Conservation (phyloP, 2,329 filamentous ascomycete genomes). For the Alternaria incomplexa region DNA sequence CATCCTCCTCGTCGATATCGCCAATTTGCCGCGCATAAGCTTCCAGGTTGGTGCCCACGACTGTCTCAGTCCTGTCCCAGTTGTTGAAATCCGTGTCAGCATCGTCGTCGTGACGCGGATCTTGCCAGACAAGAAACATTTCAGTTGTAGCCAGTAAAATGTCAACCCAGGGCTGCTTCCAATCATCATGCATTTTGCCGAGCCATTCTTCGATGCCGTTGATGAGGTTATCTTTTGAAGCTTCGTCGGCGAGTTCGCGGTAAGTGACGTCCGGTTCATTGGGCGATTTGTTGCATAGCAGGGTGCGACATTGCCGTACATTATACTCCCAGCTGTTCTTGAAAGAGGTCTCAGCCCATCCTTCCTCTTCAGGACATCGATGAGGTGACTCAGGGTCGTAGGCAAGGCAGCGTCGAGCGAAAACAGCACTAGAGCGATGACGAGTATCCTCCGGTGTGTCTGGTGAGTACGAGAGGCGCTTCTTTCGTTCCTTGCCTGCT, state of each 20-base stretch:
- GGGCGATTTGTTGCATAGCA: constrained; percentile 3
- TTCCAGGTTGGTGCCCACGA: constrained; percentile 9
- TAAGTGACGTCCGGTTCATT: constrained; percentile 7
- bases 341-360: constrained; percentile 17
- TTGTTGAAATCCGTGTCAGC: constrained; percentile 3
- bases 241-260: constrained; percentile 3
- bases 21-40: constrained; percentile 6
- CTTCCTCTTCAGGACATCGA: constrained; percentile 5
- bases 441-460: constrained; percentile 14
- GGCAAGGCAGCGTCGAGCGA: background rate
- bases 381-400: constrained; percentile 17
- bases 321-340: constrained; percentile 7
- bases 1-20: constrained; percentile 15
- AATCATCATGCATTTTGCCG: background rate
- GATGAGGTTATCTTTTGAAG: constrained; percentile 4
- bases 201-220: constrained; percentile 1
- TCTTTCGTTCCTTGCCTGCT: background rate
- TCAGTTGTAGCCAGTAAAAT: constrained; percentile 1
- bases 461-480: constrained; percentile 1
- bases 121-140: constrained; percentile 12
- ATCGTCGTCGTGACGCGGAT: background rate
- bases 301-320: constrained; percentile 17
- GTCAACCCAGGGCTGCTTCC: background rate
- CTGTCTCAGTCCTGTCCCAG: constrained; percentile 1
- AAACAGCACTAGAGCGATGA: constrained; percentile 1